Evolutionary conservation across 352 stramenopile genomes (phyloP).

Genomic region (Pythium vanterpoolii): DNA sequence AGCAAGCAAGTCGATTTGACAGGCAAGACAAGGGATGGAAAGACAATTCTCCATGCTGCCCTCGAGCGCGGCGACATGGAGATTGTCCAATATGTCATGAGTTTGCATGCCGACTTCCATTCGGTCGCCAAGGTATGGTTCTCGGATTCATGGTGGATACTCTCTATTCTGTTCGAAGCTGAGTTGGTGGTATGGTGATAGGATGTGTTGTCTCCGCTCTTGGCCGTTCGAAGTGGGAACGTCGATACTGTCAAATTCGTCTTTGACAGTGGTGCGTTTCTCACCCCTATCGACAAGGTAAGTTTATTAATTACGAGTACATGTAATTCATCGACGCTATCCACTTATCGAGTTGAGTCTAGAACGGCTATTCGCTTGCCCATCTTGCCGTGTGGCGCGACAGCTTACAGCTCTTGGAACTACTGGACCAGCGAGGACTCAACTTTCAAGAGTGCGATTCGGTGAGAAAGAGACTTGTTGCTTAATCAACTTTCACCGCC

Average conservation of each 20-base stretch:
- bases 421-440: not conserved
- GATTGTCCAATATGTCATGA: constrained; percentile 4
- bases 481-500: not conserved
- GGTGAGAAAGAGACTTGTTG: not conserved
- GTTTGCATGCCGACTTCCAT: not conserved
- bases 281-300: constrained; percentile 3
- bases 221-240: constrained; percentile 4
- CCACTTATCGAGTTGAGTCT: not conserved
- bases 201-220: not conserved
- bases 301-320: not conserved
- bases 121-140: not conserved
- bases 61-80: constrained; percentile 2
- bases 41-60: constrained; percentile 2
- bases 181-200: not conserved
- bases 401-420: constrained; percentile 1
- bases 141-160: not conserved
- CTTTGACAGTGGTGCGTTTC: not conserved
- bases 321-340: not conserved
- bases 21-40: not conserved
- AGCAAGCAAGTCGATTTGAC: not conserved
- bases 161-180: not conserved
- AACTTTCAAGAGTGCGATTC: not conserved
- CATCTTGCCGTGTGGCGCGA: constrained; percentile 9
- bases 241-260: not conserved
- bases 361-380: constrained; percentile 10